Evolutionary conservation across 1,284 basidiomycete genomes (phyloP).

Genomic region (Rhodofomes roseus): DNA sequence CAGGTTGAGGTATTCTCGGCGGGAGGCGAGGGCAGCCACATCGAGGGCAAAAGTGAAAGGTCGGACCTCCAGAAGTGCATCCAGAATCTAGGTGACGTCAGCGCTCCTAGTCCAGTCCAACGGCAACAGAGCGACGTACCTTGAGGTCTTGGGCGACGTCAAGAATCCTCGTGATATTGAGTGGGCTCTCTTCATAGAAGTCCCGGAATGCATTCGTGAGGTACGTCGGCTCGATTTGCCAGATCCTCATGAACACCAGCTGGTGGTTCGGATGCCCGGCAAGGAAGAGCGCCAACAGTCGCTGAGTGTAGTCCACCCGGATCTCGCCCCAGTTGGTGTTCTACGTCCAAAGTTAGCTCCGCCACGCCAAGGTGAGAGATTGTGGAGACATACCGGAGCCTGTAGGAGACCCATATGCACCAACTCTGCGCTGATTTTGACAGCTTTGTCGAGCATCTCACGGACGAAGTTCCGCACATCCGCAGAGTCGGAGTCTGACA

Average conservation of each 20-base stretch:
- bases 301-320: conserved; percentile 82
- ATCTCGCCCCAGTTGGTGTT: conserved; percentile 87
- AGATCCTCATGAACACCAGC: conserved; percentile 94
- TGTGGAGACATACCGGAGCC: conserved; percentile 69
- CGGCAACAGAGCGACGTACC: conserved; percentile 39
- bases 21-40: conserved; percentile 89
- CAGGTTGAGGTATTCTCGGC: conserved; percentile 90
- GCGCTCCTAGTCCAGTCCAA: background rate
- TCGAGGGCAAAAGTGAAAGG: conserved; percentile 90
- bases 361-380: background rate
- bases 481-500: conserved; percentile 65
- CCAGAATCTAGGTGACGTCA: conserved; percentile 66
- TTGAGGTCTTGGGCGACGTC: conserved; percentile 96
- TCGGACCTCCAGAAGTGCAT: conserved; percentile 82
- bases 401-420: conserved; percentile 93
- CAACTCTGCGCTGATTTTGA: conserved; percentile 91
- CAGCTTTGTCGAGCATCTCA: conserved; percentile 90
- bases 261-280: conserved; percentile 91
- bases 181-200: conserved; percentile 89
- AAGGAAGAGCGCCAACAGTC: conserved; percentile 88
- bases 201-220: conserved; percentile 86
- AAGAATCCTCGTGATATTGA: conserved; percentile 91
- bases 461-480: conserved; percentile 76
- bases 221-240: conserved; percentile 85
- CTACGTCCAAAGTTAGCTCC: conserved; percentile 24